phyloP scores from a whole-genome alignment of 495 filamentous ascomycete genomes.

The Aspergillus heteromorphus region DNA sequence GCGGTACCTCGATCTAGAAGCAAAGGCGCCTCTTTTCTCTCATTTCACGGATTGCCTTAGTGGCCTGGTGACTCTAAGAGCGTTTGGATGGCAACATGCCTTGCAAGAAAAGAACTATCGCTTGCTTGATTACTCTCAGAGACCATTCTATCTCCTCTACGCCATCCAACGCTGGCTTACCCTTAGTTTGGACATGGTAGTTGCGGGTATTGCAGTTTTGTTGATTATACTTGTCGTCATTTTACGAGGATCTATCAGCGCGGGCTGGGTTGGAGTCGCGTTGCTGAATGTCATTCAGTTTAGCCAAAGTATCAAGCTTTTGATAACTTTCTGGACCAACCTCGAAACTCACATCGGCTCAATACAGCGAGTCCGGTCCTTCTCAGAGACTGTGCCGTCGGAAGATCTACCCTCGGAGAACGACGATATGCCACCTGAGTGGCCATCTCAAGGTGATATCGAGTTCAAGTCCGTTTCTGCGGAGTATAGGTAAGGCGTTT shows the following conservation, averaged over 20 bases:
- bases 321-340: conserved; percentile 53
- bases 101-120: conserved; percentile 31
- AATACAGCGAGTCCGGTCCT: conserved; percentile 53
- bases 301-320: conserved; percentile 36
- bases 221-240: conserved; percentile 32
- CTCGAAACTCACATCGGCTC: conserved; percentile 55
- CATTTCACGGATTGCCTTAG: conserved; percentile 44
- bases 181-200: conserved; percentile 35
- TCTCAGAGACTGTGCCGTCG: conserved; percentile 41
- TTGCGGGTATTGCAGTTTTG: conserved; percentile 33
- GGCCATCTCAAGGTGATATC: conserved; percentile 49
- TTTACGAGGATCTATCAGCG: conserved; percentile 27
- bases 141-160: conserved; percentile 47
- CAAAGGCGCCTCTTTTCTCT: conserved; percentile 47
- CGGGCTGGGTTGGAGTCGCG: conserved; percentile 45
- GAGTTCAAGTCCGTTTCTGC: conserved; percentile 42
- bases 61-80: conserved; percentile 40
- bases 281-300: conserved; percentile 44
- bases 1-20: conserved; percentile 52
- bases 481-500: conserved; percentile 34
- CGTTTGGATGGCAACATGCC: conserved; percentile 41
- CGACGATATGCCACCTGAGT: conserved; percentile 32
- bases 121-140: conserved; percentile 47
- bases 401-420: conserved; percentile 45
- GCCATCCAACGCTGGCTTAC: conserved; percentile 40